Base-by-base conservation (phyloP, 2,329 filamentous ascomycete species). In the Allantophomopsis cytisporea region DNA sequence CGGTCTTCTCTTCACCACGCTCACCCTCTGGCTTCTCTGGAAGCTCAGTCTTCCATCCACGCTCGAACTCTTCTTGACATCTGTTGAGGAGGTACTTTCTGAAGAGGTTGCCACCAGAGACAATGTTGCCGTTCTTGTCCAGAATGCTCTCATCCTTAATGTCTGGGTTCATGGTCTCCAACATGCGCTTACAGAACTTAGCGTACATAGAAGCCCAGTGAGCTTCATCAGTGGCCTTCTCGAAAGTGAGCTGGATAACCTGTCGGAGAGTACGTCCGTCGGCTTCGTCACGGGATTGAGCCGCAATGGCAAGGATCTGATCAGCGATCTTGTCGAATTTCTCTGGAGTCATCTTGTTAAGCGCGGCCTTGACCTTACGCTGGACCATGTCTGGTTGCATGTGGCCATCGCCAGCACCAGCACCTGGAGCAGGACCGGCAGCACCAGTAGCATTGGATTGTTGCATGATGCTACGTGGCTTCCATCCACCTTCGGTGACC, bases 311-410 rank as follows among this genome's bases (percentile, higher is more conserved):
- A 21, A 98, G 73, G 45, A 98, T 94, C 60, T 95, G 87, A 45
- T 88, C 83, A 6, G 91, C 77, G 50, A 98, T 94, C 65, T 81
- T 87, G 58, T 94, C 88, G 54, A 98, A 98, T 58, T 96, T 98
- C 65, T 98, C 91, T 0, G 91, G 91, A 0, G 91, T 96, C 91
- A 98, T 96, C 81, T 98, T 98, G 78, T 98, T 98, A 54, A 98
- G 69, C 45, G 84, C 84, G 47, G 87, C 83, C 79, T 98, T 98
- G 59, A 98, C 91, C 79, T 98, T 98, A 51, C 89, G 81, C 67
- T 98, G 91, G 42, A 98, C 91, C 69, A 91, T 77, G 52, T 89
- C 85, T 17, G 91, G 89, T 48, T 93, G 77, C 65, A 96, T 74
- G 52, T 84, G 71, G 7, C 68, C 66, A 41, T 63, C 51, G 39